Percentiles rank a stretch among this genome's conserved stretches.
Conservation (phyloP, 768 basidiomycete genomes). For the Pisolithus sp. region DNA sequence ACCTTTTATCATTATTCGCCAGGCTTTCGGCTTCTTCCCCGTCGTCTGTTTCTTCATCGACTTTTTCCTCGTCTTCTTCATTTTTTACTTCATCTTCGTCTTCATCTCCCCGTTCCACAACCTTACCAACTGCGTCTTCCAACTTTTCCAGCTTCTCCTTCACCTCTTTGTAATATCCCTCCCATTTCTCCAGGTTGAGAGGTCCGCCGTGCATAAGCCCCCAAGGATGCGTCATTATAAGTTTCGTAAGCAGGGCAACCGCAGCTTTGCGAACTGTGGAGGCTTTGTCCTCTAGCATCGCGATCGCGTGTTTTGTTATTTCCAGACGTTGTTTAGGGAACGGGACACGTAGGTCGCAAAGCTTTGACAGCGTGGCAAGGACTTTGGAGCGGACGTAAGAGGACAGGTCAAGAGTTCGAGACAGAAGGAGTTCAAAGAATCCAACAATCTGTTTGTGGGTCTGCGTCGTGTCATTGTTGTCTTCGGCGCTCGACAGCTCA, state of each 20-base stretch:
- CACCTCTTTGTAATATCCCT: conserved; percentile 59
- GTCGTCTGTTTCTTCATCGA: conserved; percentile 35
- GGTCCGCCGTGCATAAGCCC: conserved; percentile 77
- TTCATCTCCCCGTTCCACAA: conserved; percentile 37
- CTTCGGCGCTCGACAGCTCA: conserved; percentile 59
- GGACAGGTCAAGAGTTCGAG: conserved; percentile 82
- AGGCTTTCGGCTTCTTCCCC: conserved; percentile 31
- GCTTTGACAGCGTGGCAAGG: conserved; percentile 63
- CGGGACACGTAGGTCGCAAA: conserved; percentile 71
- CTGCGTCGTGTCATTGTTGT: conserved; percentile 38
- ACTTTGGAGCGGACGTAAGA: conserved; percentile 92
- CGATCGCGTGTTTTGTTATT: conserved; percentile 71
- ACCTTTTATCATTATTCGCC: conserved; percentile 27
- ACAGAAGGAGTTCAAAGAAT: conserved; percentile 78
- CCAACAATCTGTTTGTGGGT: conserved; percentile 67
- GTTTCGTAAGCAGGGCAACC: conserved; percentile 63
- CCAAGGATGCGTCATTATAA: conserved; percentile 87
- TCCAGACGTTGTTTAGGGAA: conserved; percentile 82
- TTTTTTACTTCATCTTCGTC: conserved; percentile 34
- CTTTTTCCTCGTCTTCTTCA: conserved; percentile 28
- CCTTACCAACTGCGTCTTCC: conserved; percentile 63
- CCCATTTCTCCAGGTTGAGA: conserved; percentile 67
- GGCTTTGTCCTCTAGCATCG: conserved; percentile 83
- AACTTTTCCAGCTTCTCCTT: conserved; percentile 61
- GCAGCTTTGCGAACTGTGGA: conserved; percentile 83